A percentile compares a stretch with the other conserved stretches of the same genome.
phyloP scores from a whole-genome alignment of 495 filamentous ascomycete genomes.

The Staphylotrichum longicolle region DNA sequence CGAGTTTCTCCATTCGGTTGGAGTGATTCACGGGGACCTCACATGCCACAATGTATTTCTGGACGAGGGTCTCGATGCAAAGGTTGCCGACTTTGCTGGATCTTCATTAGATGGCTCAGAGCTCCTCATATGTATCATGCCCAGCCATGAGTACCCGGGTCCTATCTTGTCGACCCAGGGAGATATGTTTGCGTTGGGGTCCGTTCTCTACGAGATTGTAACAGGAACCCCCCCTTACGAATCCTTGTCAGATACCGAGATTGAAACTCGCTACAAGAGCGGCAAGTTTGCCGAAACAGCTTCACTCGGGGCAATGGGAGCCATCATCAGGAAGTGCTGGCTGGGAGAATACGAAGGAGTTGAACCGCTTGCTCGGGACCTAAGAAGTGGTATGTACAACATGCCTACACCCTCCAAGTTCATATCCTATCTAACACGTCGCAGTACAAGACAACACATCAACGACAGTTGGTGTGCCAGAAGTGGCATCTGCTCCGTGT shows the following conservation, averaged over 20 bases:
- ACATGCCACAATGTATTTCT: slow-evolving; percentile 10
- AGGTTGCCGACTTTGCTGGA: slow-evolving; percentile 7
- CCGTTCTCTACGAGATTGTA: slow-evolving; percentile 8
- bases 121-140: background rate
- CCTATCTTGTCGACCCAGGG: background rate
- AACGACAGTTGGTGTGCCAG: no score
- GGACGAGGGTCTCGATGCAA: background rate
- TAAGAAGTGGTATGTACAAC: background rate
- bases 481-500: no score
- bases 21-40: slow-evolving; percentile 1
- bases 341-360: background rate
- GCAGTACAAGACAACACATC: no score
- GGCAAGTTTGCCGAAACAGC: slow-evolving; percentile 5
- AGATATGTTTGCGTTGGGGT: slow-evolving; percentile 3
- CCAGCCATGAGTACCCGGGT: slow-evolving; percentile 10
- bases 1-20: slow-evolving; percentile 1
- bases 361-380: background rate
- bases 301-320: background rate
- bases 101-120: slow-evolving; percentile 6
- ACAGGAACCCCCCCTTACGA: slow-evolving; percentile 4
- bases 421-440: no score
- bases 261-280: background rate
- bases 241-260: background rate
- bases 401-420: no score
- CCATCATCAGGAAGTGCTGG: slow-evolving; percentile 6